These are phyloP conservation scores for Diddensiella caesifluorescens DNA, from an alignment of 805 yeast genomes.

Conservation along the genomic window DNA sequence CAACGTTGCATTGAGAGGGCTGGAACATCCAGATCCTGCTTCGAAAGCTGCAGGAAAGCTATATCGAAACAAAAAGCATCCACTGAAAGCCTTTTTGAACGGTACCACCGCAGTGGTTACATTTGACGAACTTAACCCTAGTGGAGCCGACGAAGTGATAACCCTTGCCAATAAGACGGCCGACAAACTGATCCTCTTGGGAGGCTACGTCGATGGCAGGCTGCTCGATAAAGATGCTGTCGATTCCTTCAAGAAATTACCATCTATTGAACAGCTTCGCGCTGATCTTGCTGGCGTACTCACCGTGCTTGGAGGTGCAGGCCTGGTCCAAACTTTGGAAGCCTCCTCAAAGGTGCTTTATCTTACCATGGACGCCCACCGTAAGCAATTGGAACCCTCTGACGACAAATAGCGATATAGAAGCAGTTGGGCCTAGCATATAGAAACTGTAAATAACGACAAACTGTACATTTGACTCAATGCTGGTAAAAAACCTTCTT, in stretches of 20 bases:
- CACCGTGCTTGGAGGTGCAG: slow-evolving; percentile 83
- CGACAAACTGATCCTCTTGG: slow-evolving; percentile 75
- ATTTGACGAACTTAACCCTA: slow-evolving; percentile 67
- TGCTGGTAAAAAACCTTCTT: slow-evolving; percentile 13
- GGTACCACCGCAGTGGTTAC: slow-evolving; percentile 86
- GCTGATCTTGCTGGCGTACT: slow-evolving; percentile 79
- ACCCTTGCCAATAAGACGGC: slow-evolving; percentile 56
- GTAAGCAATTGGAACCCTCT: slow-evolving; percentile 35
- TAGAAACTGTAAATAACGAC: not conserved
- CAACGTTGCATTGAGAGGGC: slow-evolving; percentile 69
- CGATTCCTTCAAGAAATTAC: slow-evolving; percentile 64
- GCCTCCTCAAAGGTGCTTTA: slow-evolving; percentile 62
- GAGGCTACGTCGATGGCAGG: slow-evolving; percentile 71
- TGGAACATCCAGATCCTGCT: slow-evolving; percentile 70
- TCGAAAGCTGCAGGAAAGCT: slow-evolving; percentile 44
- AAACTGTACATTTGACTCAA: slow-evolving; percentile 1
- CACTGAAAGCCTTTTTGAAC: slow-evolving; percentile 59
- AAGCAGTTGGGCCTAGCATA: too few species aligned
- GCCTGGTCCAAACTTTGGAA: slow-evolving; percentile 76
- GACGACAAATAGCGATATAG: not conserved
- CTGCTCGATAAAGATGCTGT: slow-evolving; percentile 50
- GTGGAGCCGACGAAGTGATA: slow-evolving; percentile 53
- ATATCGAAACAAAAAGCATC: slow-evolving; percentile 44
- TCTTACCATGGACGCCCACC: slow-evolving; percentile 65
- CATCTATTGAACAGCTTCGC: slow-evolving; percentile 64